These are phyloP conservation scores for Blastocystis sp. DNA, from an alignment of 352 stramenopile genomes.

Conservation along the genomic window DNA sequence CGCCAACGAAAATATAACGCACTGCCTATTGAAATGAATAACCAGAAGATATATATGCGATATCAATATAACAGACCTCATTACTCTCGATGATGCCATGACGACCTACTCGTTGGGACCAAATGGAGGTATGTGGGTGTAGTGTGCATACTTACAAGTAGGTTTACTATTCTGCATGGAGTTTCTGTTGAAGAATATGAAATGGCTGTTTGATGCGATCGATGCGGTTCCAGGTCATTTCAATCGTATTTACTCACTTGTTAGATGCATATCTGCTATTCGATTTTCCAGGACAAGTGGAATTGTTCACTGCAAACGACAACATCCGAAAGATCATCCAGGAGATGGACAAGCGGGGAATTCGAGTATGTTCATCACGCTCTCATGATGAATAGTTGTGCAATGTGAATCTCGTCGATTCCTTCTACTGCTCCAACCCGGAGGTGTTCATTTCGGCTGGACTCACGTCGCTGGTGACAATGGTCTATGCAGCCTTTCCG, in stretches of 20 bases:
- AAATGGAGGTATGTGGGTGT: slow-evolving; percentile 75
- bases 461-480: slow-evolving; percentile 91
- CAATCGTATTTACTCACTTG: slow-evolving; percentile 62
- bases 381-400: slow-evolving; percentile 75
- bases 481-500: slow-evolving; percentile 78
- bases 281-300: slow-evolving; percentile 96
- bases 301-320: slow-evolving; percentile 97
- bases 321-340: slow-evolving; percentile 90
- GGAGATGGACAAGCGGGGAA: slow-evolving; percentile 75
- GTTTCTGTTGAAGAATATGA: slow-evolving; percentile 93
- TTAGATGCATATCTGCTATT: slow-evolving; percentile 94
- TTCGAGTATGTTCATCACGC: background rate
- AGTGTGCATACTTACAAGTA: background rate
- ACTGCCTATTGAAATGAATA: slow-evolving; percentile 59
- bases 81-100: slow-evolving; percentile 89
- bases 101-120: slow-evolving; percentile 76
- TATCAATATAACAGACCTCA: slow-evolving; percentile 91
- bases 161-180: slow-evolving; percentile 98
- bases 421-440: slow-evolving; percentile 85
- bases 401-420: slow-evolving; percentile 90
- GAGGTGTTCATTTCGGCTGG: slow-evolving; percentile 94
- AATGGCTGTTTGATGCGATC: slow-evolving; percentile 90
- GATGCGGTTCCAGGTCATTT: slow-evolving; percentile 78
- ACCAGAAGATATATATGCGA: slow-evolving; percentile 73
- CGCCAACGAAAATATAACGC: slow-evolving; percentile 84